Evolutionary conservation across 495 filamentous ascomycete genomes (phyloP).

Genomic region (Talaromyces adpressus): DNA sequence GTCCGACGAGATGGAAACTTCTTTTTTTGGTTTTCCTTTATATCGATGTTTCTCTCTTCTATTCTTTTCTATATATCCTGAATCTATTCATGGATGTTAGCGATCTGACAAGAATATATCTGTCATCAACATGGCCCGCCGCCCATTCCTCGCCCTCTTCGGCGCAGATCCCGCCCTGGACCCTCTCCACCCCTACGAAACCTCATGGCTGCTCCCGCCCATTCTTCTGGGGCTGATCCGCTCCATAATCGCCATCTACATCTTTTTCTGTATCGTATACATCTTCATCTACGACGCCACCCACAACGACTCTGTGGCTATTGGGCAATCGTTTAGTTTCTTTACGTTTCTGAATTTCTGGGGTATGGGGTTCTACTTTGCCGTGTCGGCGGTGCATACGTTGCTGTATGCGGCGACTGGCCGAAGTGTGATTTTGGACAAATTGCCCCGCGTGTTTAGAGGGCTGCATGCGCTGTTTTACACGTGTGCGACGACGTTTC

Average conservation of each 20-base stretch:
- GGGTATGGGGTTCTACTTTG: slow-evolving; percentile 73
- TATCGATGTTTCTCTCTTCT: background rate
- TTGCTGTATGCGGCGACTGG: slow-evolving; percentile 53
- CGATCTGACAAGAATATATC: background rate
- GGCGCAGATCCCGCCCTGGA: slow-evolving; percentile 40
- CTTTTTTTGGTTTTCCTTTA: background rate
- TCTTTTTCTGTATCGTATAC: slow-evolving; percentile 57
- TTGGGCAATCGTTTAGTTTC: slow-evolving; percentile 59
- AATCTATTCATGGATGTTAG: background rate
- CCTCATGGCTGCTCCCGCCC: slow-evolving; percentile 71
- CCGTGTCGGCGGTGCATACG: slow-evolving; percentile 57
- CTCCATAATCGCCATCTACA: slow-evolving; percentile 28
- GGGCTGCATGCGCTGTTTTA: slow-evolving; percentile 60
- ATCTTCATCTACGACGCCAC: slow-evolving; percentile 53
- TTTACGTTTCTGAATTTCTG: slow-evolving; percentile 78
- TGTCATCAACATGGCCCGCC: background rate
- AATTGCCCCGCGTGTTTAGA: slow-evolving; percentile 56
- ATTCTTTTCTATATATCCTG: background rate
- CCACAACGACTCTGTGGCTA: slow-evolving; percentile 29
- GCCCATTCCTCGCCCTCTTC: slow-evolving; percentile 22
- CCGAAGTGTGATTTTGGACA: slow-evolving; percentile 47
- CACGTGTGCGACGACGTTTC: slow-evolving; percentile 58
- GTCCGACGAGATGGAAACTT: background rate
- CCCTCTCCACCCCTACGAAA: slow-evolving; percentile 57
- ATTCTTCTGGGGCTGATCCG: slow-evolving; percentile 50